Conservation (phyloP, 2,329 filamentous ascomycete species). For the Stachybotrys elegans region DNA sequence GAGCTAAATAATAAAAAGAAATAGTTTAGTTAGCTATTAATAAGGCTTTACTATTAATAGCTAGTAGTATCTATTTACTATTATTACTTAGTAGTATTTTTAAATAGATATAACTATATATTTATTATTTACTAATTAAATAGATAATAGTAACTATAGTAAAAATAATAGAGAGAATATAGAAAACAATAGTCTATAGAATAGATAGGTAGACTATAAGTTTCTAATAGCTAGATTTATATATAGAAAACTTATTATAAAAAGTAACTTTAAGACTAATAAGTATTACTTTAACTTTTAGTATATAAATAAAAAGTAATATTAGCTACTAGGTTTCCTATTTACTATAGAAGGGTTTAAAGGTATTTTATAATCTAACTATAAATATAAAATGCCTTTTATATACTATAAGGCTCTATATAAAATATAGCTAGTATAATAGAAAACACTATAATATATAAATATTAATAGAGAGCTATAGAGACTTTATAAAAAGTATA, state of each 20-base stretch:
- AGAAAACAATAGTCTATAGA: background rate
- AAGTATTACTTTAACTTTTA: constrained; percentile 1
- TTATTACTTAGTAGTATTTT: background rate
- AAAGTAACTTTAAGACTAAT: constrained; percentile 4
- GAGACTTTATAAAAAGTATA: background rate
- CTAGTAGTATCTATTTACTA: constrained; percentile 2
- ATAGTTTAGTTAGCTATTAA: constrained; percentile 2
- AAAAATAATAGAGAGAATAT: constrained; percentile 2
- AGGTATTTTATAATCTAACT: background rate
- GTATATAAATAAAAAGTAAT: constrained; percentile 1
- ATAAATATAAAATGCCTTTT: constrained; percentile 1
- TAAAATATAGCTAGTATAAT: background rate
- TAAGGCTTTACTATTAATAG: constrained; percentile 4
- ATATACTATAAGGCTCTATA: constrained; percentile 1
- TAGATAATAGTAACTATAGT: background rate
- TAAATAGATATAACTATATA: background rate
- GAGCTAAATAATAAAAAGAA: constrained; percentile 2
- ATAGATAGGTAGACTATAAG: constrained; percentile 1
- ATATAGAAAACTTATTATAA: constrained; percentile 2
- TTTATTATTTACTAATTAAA: constrained; percentile 1
- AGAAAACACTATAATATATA: constrained; percentile 1
- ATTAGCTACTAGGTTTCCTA: constrained; percentile 1
- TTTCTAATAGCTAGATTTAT: constrained; percentile 1
- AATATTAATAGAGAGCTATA: constrained; percentile 1
- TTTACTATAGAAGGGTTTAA: constrained; percentile 1